phyloP scores from a whole-genome alignment of 2,329 filamentous ascomycete genomes.

The Diaporthe australafricana region DNA sequence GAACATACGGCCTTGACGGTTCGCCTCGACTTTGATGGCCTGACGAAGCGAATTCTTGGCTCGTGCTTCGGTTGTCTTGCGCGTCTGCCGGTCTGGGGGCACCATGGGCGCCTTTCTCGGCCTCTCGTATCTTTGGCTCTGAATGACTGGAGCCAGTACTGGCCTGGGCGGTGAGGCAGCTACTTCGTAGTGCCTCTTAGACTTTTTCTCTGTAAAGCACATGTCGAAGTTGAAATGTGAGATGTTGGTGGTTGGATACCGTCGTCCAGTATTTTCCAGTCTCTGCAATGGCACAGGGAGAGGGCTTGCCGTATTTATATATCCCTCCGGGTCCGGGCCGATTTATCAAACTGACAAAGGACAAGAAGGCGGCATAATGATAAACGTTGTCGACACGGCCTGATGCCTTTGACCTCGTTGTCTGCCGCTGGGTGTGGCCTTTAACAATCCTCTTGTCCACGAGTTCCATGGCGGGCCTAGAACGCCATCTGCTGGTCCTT shows the following conservation, averaged over 20 bases:
- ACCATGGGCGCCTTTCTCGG: neutral
- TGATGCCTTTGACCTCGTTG: neutral
- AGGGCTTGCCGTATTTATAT: neutral
- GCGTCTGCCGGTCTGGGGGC: neutral
- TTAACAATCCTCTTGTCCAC: conserved; percentile 2
- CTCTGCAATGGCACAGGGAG: neutral
- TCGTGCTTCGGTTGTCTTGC: neutral
- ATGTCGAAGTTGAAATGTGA: neutral
- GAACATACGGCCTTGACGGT: neutral
- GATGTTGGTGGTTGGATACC: neutral
- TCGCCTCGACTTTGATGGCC: neutral
- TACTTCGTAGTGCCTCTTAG: neutral
- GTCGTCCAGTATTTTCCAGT: neutral
- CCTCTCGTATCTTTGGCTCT: neutral
- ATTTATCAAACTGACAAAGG: neutral
- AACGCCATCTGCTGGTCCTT: neutral
- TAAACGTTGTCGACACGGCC: neutral
- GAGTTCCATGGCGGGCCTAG: neutral
- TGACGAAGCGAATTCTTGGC: neutral
- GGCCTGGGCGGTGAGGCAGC: neutral
- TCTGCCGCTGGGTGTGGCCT: neutral
- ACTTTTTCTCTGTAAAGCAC: neutral
- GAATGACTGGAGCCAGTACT: neutral
- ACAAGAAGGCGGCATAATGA: neutral
- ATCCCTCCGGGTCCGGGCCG: neutral